Percentiles rank a stretch among this genome's conserved stretches.
phyloP scores from a whole-genome alignment of 441 rosid species.

The Francoa sonchifolia region DNA sequence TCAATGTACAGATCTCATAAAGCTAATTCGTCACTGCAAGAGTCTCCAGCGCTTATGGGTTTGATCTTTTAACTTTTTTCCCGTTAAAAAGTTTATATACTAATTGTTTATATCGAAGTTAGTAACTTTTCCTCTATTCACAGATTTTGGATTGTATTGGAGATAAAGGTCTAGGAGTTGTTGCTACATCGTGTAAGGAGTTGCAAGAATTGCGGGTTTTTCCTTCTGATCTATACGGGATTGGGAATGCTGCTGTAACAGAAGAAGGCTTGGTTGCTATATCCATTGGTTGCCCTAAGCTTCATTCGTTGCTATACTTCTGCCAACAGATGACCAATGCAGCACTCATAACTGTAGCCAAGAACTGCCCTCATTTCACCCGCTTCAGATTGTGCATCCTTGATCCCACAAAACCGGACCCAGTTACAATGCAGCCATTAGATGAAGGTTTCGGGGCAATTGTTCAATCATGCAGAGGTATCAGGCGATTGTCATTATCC shows the following conservation, averaged over 20 bases:
- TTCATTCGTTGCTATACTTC: conserved; percentile 73
- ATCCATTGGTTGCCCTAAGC: conserved; percentile 75
- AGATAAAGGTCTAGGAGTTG: conserved; percentile 68
- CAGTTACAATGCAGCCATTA: conserved; percentile 50
- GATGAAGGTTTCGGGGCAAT: conserved; percentile 97
- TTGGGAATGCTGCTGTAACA: conserved; percentile 56
- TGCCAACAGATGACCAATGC: conserved; percentile 93
- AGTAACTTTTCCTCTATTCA: conserved; percentile 6
- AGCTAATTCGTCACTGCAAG: conserved; percentile 47
- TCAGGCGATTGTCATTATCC: conserved; percentile 58
- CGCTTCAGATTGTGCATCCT: conserved; percentile 75
- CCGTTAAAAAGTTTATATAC: not conserved
- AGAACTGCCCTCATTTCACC: conserved; percentile 63
- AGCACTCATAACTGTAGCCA: conserved; percentile 75
- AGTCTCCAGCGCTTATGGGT: conserved; percentile 86
- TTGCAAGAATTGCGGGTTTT: conserved; percentile 81
- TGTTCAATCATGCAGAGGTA: conserved; percentile 56
- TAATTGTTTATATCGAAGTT: not conserved
- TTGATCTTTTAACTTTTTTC: conserved; percentile 7
- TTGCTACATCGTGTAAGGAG: conserved; percentile 75
- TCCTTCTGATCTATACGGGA: conserved; percentile 53
- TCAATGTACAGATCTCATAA: conserved; percentile 45
- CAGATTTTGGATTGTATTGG: conserved; percentile 89
- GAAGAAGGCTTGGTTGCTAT: conserved; percentile 81
- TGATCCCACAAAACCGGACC: conserved; percentile 67